Conservation (phyloP, 306 rosid genomes). For the Casuarina glauca region DNA sequence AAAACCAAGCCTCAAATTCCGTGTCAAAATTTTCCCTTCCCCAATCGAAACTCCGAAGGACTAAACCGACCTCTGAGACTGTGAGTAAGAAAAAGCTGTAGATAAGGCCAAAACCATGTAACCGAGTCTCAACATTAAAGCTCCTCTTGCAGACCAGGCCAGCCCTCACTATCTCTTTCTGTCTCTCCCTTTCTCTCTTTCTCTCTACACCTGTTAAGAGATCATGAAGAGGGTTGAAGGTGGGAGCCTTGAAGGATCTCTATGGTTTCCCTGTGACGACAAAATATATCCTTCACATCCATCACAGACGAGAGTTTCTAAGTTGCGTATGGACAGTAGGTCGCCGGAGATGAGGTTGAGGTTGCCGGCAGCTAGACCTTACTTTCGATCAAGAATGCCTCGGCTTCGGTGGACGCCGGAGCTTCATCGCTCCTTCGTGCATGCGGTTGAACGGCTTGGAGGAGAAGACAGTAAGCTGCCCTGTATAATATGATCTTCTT, state of each 20-base stretch:
- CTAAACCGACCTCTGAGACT: slow-evolving; percentile 48
- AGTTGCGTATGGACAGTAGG: not conserved
- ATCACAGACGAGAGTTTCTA: slow-evolving; percentile 8
- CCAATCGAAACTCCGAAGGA: slow-evolving; percentile 64
- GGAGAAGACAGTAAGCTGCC: slow-evolving; percentile 69
- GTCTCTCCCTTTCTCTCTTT: slow-evolving; percentile 16
- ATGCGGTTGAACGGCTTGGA: slow-evolving; percentile 84
- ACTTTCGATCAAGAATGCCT: slow-evolving; percentile 67
- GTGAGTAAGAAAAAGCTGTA: slow-evolving; percentile 51
- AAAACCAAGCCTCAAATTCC: slow-evolving; percentile 46
- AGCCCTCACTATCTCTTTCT: not conserved
- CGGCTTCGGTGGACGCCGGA: slow-evolving; percentile 86
- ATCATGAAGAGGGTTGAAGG: slow-evolving; percentile 33
- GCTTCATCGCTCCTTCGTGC: slow-evolving; percentile 81
- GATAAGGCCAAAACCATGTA: slow-evolving; percentile 54
- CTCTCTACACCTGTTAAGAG: slow-evolving; percentile 8
- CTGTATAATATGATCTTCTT: not conserved
- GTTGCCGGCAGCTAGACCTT: slow-evolving; percentile 52
- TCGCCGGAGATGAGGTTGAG: slow-evolving; percentile 34
- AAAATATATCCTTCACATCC: slow-evolving; percentile 19
- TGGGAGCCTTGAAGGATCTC: slow-evolving; percentile 22
- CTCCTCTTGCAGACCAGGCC: slow-evolving; percentile 43
- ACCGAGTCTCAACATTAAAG: slow-evolving; percentile 61
- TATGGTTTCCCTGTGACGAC: slow-evolving; percentile 32
- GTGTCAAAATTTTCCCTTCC: slow-evolving; percentile 51